Base-by-base conservation (phyloP, 495 filamentous ascomycete genomes). In the Usnea hakonensis region DNA sequence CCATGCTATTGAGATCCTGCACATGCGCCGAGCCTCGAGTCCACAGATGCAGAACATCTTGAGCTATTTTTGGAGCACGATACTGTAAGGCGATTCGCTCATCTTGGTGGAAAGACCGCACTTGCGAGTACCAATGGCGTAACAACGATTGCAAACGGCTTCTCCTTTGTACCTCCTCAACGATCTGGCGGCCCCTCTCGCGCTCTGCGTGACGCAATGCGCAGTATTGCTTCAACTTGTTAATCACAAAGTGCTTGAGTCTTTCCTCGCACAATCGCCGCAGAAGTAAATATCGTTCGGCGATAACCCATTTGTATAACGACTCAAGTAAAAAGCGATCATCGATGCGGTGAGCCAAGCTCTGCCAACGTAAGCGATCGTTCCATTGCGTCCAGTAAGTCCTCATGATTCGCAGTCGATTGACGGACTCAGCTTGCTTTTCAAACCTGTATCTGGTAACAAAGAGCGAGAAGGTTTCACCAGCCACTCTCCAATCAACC, bases 331-430 rank as follows among this genome's bases (percentile, higher is more conserved):
- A 74, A 54, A 84, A 60, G 3, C 85, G 79, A 64, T 87, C 84
- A 61, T 86, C 78, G 53, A 86, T 82, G 28, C 75, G 79, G 19
- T 73, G 73, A 38, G 69, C 73, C 7, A 88, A 72, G 3, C 77
- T 79, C 63, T 79, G 73, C 59, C 78, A 81, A 16, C 85, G 83
- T 37, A 87, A 75, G 19, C 73, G 78, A 72, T 88, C 84, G 60
- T 87, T 88, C 87, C 87, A 90, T 16, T 76, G 68, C 2, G 82
- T 83, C 79, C 81, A 87, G 11, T 82, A 73, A 67, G 83, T 85
- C 35, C 79, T 79, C 50, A 87, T 64, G 40, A 85, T 69, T 44
- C 84, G 77, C 61, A 73, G 60, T 32, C 71, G 77, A 65, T 87
- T 77, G 46, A 86, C 73, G 40, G 76, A 73, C 17, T 73, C 67